A percentile compares a stretch with the other conserved stretches of the same genome.
These are phyloP conservation scores for Heracleum sosnowskyi DNA, from an alignment of 129 eudicot species.

Conservation along the genomic window DNA sequence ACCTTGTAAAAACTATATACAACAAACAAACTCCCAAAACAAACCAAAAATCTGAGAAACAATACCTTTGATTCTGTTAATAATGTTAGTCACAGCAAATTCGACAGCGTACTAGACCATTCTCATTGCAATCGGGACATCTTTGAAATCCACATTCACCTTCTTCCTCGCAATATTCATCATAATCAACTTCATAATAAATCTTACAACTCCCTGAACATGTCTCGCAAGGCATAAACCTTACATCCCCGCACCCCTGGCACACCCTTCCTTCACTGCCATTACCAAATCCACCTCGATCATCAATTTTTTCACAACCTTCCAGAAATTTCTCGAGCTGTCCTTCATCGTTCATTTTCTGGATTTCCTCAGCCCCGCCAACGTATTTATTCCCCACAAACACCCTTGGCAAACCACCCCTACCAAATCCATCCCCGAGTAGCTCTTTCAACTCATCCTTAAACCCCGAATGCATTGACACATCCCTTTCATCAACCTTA, in stretches of 20 bases:
- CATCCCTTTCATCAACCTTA: slow-evolving; percentile 83
- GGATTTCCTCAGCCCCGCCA: slow-evolving; percentile 77
- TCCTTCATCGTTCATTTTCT: slow-evolving; percentile 61
- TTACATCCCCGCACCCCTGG: slow-evolving; percentile 77
- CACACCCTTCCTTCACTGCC: slow-evolving; percentile 28
- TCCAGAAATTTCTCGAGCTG: slow-evolving; percentile 59
- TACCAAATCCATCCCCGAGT: slow-evolving; percentile 38
- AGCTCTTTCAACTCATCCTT: slow-evolving; percentile 73
- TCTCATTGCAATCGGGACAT: slow-evolving; percentile 93
- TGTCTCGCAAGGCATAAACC: slow-evolving; percentile 78
- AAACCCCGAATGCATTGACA: slow-evolving; percentile 92
- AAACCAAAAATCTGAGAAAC: slow-evolving; percentile 16
- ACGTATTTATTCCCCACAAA: slow-evolving; percentile 57
- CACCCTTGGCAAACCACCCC: slow-evolving; percentile 65
- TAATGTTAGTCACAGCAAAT: slow-evolving; percentile 57
- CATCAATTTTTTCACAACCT: slow-evolving; percentile 42
- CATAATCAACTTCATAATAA: slow-evolving; percentile 50
- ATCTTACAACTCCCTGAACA: slow-evolving; percentile 94
- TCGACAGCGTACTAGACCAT: slow-evolving; percentile 79
- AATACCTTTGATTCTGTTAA: not conserved
- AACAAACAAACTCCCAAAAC: slow-evolving; percentile 22
- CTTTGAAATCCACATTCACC: slow-evolving; percentile 70
- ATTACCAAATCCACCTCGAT: slow-evolving; percentile 24
- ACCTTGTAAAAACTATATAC: slow-evolving; percentile 17
- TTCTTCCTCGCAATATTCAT: slow-evolving; percentile 45